Conservation (phyloP, 1,284 basidiomycete genomes). For the Mixia osmundae region DNA sequence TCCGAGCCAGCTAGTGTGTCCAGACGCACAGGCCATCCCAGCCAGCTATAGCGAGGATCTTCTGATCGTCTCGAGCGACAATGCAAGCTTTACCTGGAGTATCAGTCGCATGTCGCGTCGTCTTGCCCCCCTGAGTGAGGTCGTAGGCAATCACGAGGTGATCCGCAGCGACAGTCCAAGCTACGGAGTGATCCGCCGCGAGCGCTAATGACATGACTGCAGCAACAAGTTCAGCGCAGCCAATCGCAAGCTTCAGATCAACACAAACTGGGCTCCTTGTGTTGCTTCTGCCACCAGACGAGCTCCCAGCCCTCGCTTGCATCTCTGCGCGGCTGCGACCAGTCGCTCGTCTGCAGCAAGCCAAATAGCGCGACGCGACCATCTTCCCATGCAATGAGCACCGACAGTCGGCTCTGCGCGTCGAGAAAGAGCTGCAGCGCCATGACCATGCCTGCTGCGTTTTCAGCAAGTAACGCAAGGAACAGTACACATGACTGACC, state of each 20-base stretch:
- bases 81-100: constrained; percentile 9
- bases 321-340: not conserved
- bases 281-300: constrained; percentile 11
- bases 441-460: constrained; percentile 15
- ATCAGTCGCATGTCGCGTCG: constrained; percentile 5
- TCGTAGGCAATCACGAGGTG: constrained; percentile 12
- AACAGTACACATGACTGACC: constrained; percentile 3
- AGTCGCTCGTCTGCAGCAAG: not conserved
- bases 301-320: constrained; percentile 13
- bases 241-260: not conserved
- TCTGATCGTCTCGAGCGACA: constrained; percentile 9
- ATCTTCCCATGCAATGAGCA: constrained; percentile 15
- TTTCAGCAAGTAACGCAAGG: not conserved
- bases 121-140: not conserved
- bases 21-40: constrained; percentile 16
- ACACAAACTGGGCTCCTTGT: constrained; percentile 14
- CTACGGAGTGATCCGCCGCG: constrained; percentile 1
- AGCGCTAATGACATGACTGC: constrained; percentile 14
- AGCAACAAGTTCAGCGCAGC: not conserved
- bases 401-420: constrained; percentile 1
- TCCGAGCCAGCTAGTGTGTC: not conserved
- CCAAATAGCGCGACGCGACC: constrained; percentile 12
- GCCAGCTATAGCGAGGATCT: constrained; percentile 13
- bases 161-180: constrained; percentile 13
- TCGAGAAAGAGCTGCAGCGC: constrained; percentile 7